Conservation (phyloP, 2,329 filamentous ascomycete genomes). For the Venturia carpophila region DNA sequence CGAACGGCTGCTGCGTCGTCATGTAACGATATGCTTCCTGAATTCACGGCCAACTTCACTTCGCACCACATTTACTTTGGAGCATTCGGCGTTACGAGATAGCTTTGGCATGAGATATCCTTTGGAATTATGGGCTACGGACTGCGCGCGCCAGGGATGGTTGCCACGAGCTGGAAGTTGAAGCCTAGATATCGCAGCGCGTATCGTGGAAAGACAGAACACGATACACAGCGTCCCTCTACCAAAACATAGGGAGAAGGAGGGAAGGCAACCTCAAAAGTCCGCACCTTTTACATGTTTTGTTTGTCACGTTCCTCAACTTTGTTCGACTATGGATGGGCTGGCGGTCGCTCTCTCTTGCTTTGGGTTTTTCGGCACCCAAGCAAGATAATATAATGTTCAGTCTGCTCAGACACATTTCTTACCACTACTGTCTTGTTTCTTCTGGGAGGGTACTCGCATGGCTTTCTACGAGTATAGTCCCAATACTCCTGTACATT, state of each 20-base stretch:
- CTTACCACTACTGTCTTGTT: conserved; percentile 3
- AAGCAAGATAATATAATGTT: conserved; percentile 13
- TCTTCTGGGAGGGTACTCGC: neutral
- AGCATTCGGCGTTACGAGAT: conserved; percentile 8
- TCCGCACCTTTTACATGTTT: conserved; percentile 9
- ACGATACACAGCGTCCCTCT: conserved; percentile 3
- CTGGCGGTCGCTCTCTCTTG: conserved; percentile 5
- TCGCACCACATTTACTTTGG: conserved; percentile 4
- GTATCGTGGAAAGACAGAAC: neutral
- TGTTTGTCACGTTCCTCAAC: conserved; percentile 7
- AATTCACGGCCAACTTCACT: conserved; percentile 24
- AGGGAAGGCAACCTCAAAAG: conserved; percentile 4
- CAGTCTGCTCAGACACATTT: conserved; percentile 11
- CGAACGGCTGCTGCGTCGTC: conserved; percentile 84
- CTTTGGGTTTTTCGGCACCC: neutral
- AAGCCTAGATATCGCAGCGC: neutral
- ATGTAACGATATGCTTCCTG: conserved; percentile 54
- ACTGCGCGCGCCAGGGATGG: neutral
- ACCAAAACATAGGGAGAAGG: neutral
- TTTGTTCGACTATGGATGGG: conserved; percentile 9
- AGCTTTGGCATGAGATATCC: conserved; percentile 10
- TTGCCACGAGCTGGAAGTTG: conserved; percentile 6
- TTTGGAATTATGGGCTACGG: conserved; percentile 4
- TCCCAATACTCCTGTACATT: conserved; percentile 1
- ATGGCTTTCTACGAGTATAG: conserved; percentile 5